phyloP scores from a whole-genome alignment of 192 early-diverging fungal species.

The Thamnidium elegans region DNA sequence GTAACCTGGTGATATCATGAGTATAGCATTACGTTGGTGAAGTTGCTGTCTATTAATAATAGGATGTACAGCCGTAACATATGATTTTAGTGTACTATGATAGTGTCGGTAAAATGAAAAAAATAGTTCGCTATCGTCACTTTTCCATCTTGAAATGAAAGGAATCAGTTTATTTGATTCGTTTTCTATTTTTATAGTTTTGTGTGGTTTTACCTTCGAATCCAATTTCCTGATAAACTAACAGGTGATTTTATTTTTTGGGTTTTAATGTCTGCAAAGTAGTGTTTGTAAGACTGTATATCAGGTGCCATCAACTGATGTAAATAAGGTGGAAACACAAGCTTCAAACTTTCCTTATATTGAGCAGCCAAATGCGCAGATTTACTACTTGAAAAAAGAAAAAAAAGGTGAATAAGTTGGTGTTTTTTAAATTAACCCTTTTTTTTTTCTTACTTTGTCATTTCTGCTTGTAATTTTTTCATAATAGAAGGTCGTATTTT shows the following conservation, averaged over 20 bases:
- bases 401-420: no score
- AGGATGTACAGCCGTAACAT: constrained; percentile 27
- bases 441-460: no score
- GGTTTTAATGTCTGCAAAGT: neutral
- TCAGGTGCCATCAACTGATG: neutral
- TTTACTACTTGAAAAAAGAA: no score
- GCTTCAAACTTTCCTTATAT: no score
- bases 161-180: no score
- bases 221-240: constrained; percentile 4
- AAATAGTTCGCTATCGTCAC: constrained; percentile 51
- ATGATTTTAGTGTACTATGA: constrained; percentile 38
- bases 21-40: constrained; percentile 22
- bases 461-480: no score
- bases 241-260: neutral
- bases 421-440: no score
- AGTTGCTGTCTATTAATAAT: constrained; percentile 3
- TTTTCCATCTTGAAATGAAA: constrained; percentile 36
- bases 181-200: neutral
- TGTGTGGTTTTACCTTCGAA: neutral
- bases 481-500: no score
- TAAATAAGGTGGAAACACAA: no score
- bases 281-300: neutral
- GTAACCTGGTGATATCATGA: constrained; percentile 43
- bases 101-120: constrained; percentile 51
- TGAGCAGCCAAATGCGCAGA: no score